phyloP scores from a whole-genome alignment of 805 yeast species.

The Candida fluviatilis region DNA sequence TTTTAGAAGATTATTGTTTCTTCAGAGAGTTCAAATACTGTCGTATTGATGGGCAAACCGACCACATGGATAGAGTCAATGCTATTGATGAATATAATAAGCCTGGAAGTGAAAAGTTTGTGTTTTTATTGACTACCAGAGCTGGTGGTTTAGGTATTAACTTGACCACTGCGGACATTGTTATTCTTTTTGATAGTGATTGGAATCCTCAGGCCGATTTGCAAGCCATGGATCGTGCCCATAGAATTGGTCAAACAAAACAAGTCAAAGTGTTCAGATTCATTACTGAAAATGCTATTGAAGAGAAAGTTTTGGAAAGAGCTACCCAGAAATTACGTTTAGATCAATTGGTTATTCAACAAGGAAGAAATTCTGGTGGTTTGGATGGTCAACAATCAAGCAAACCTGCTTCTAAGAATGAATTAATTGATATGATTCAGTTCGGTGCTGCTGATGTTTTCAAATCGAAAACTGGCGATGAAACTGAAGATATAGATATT shows the following conservation, averaged over 20 bases:
- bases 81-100: constrained; percentile 77
- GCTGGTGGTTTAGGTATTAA: constrained; percentile 91
- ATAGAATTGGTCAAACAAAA: constrained; percentile 81
- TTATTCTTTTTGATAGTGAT: constrained; percentile 72
- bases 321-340: constrained; percentile 76
- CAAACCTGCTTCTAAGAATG: constrained; percentile 57
- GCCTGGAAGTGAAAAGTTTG: constrained; percentile 68
- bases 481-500: constrained; percentile 50
- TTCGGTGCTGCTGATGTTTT: constrained; percentile 73
- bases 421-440: constrained; percentile 76
- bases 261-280: constrained; percentile 78
- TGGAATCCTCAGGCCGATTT: constrained; percentile 91
- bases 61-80: constrained; percentile 67
- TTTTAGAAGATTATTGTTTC: constrained; percentile 72
- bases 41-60: constrained; percentile 82
- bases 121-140: constrained; percentile 76
- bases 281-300: constrained; percentile 78
- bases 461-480: constrained; percentile 25
- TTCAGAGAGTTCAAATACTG: constrained; percentile 69
- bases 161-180: constrained; percentile 76
- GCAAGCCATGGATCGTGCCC: constrained; percentile 89
- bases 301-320: constrained; percentile 76
- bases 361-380: constrained; percentile 47
- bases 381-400: constrained; percentile 27
- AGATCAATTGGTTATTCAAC: constrained; percentile 81